Evolutionary conservation across 495 filamentous ascomycete genomes (phyloP).

Genomic region (Ramalina peruviana): DNA sequence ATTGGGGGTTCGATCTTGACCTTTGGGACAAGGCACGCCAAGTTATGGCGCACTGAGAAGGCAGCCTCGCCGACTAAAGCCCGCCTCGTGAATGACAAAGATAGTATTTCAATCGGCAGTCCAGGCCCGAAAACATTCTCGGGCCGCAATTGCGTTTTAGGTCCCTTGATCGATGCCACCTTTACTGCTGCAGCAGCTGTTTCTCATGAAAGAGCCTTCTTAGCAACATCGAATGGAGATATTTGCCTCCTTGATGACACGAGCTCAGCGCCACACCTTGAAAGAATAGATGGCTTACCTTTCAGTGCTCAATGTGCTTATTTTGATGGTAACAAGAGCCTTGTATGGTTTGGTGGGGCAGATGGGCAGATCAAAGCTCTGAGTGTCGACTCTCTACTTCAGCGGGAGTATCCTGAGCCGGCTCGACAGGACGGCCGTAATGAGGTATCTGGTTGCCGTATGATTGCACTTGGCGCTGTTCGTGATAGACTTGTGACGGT

Average conservation of each 20-base stretch:
- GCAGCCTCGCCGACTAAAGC: slow-evolving; percentile 33
- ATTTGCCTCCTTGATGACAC: slow-evolving; percentile 56
- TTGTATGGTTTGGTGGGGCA: slow-evolving; percentile 41
- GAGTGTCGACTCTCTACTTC: slow-evolving; percentile 1
- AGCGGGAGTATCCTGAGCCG: neutral
- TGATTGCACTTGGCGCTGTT: slow-evolving; percentile 57
- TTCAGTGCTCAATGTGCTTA: slow-evolving; percentile 51
- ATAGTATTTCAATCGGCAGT: slow-evolving; percentile 23
- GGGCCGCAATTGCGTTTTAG: slow-evolving; percentile 45
- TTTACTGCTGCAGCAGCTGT: slow-evolving; percentile 70
- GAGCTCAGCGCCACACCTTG: slow-evolving; percentile 53
- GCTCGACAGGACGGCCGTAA: neutral
- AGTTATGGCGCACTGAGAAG: slow-evolving; percentile 79
- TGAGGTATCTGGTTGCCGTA: slow-evolving; percentile 16
- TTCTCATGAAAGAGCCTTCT: slow-evolving; percentile 40
- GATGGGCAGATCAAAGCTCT: slow-evolving; percentile 15
- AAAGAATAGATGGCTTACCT: slow-evolving; percentile 43
- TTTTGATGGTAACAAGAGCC: slow-evolving; percentile 35
- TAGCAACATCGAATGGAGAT: slow-evolving; percentile 35
- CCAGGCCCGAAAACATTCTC: slow-evolving; percentile 40
- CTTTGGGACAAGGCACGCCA: slow-evolving; percentile 79
- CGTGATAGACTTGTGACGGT: slow-evolving; percentile 58
- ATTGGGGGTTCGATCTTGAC: slow-evolving; percentile 57
- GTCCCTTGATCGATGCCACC: slow-evolving; percentile 55
- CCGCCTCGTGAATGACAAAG: slow-evolving; percentile 29